Evolutionary conservation across 1,139 yeast genomes (phyloP).

Genomic region (Yamadazyma trypodendri): DNA sequence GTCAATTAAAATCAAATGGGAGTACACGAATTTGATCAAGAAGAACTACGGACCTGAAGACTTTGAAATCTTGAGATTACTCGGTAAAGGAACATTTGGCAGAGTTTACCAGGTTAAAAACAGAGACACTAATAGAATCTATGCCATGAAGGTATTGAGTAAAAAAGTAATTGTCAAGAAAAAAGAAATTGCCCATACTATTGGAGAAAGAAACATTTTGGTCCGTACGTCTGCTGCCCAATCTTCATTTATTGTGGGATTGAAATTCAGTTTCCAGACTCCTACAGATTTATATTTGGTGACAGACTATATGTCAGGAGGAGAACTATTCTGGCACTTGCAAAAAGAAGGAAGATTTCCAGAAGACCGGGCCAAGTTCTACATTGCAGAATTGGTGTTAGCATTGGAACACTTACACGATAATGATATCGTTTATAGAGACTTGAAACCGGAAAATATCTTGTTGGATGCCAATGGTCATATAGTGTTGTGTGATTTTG

Average conservation of each 20-base stretch:
- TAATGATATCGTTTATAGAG: slow-evolving; percentile 91
- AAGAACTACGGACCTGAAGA: slow-evolving; percentile 90
- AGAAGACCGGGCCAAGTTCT: slow-evolving; percentile 92
- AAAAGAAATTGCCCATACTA: slow-evolving; percentile 96
- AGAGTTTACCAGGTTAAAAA: slow-evolving; percentile 95
- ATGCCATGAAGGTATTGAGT: slow-evolving; percentile 95
- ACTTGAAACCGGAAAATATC: slow-evolving; percentile 92
- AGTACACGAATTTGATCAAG: slow-evolving; percentile 65
- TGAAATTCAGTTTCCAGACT: slow-evolving; percentile 94
- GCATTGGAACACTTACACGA: slow-evolving; percentile 93
- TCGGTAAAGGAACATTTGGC: slow-evolving; percentile 97
- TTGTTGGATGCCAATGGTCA: slow-evolving; percentile 95
- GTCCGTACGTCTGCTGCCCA: slow-evolving; percentile 86
- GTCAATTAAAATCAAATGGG: slow-evolving; percentile 70
- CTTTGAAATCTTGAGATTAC: slow-evolving; percentile 81
- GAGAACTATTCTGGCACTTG: slow-evolving; percentile 95
- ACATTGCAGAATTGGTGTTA: slow-evolving; percentile 89
- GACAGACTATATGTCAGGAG: slow-evolving; percentile 98
- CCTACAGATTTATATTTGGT: slow-evolving; percentile 88
- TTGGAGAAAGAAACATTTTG: slow-evolving; percentile 91
- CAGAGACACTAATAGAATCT: slow-evolving; percentile 81
- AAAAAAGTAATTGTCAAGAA: slow-evolving; percentile 93
- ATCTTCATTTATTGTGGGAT: slow-evolving; percentile 87
- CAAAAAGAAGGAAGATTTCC: slow-evolving; percentile 93
- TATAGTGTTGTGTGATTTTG: slow-evolving; percentile 94